These are phyloP conservation scores for Sarocladium strictum DNA, from an alignment of 2,329 filamentous ascomycete species.

Conservation along the genomic window DNA sequence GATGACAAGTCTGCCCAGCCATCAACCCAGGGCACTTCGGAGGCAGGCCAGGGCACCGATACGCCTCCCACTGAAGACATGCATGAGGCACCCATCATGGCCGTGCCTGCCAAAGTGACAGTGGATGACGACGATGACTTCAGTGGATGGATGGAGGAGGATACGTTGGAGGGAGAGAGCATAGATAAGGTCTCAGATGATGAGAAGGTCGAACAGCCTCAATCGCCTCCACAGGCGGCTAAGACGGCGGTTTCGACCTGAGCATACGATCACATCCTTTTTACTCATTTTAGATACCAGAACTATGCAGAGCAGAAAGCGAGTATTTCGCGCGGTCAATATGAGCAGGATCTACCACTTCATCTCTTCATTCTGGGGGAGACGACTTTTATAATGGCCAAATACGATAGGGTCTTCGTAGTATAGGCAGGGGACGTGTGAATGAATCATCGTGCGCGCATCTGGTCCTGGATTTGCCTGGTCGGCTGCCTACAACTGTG, in stretches of 20 bases:
- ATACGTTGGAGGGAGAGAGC: background rate
- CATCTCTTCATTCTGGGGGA: too few species aligned
- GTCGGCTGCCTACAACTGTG: too few species aligned
- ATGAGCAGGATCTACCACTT: too few species aligned
- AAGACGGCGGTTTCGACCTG: background rate
- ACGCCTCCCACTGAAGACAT: background rate
- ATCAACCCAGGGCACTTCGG: background rate
- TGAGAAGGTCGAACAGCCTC: conserved; percentile 1
- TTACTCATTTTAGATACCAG: background rate
- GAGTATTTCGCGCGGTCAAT: background rate
- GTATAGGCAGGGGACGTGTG: too few species aligned
- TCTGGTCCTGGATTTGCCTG: too few species aligned
- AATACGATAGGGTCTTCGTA: too few species aligned
- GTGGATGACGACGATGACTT: conserved; percentile 20
- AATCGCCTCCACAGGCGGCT: background rate
- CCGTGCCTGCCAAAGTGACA: conserved; percentile 13
- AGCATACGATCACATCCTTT: background rate
- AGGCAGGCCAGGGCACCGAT: background rate
- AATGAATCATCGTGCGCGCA: too few species aligned
- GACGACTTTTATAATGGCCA: too few species aligned
- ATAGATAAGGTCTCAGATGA: background rate
- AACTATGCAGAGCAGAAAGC: background rate
- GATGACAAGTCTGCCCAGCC: background rate
- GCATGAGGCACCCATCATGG: conserved; percentile 7
- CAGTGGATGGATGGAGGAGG: conserved; percentile 23